Base-by-base conservation (phyloP, 164 flowering plant species). In the Saururus chinensis region DNA sequence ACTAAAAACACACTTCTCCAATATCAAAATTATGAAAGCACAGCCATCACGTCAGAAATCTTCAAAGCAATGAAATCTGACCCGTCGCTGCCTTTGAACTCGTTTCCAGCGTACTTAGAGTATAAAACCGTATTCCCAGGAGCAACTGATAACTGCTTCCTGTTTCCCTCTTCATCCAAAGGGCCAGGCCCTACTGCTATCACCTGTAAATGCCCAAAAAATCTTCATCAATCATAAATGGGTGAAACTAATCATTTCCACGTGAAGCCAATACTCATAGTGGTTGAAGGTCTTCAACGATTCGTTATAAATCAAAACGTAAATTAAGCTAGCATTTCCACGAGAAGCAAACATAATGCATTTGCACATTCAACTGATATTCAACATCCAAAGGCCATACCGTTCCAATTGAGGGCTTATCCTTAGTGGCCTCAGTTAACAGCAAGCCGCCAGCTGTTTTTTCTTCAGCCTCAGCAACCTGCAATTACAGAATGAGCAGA, bases 51-150 rank as follows among this genome's bases (percentile, higher is more conserved):
- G 73, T 92, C 96, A 1, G 96, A 79, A n/a, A 73, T 93, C 73
- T 87, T 81, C 8, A 92, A 75, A 20, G 79, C 84, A n/a, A 89
- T 86, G 81, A 89, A 92, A 0, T 87, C 76, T 5, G 83, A 75
- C 12, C 96, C 98, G 73, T 92, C 98, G 42, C 53, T 62, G 35
- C 89, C 88, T 74, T 89, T 86, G 81, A 87, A 92, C 60, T 89
- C 98, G 51, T 81, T 89, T 16, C 96, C 98, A 0, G 98, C 96
- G 67, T 86, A 92, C 62, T 87, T 92, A 51, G 98, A 89, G 76
- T 81, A 89, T 76, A 92, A 56, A 16, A 92, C 96, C 3, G 92
- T 80, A 77, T 71, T 79, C 35, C 96, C 98, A 3, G 84, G 59
- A 1, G 84, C 10, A n/a, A 86, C 65, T 0, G 86, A 55, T 24